Conservation (phyloP, 1,284 basidiomycete genomes). For the Naganishia sp. region DNA sequence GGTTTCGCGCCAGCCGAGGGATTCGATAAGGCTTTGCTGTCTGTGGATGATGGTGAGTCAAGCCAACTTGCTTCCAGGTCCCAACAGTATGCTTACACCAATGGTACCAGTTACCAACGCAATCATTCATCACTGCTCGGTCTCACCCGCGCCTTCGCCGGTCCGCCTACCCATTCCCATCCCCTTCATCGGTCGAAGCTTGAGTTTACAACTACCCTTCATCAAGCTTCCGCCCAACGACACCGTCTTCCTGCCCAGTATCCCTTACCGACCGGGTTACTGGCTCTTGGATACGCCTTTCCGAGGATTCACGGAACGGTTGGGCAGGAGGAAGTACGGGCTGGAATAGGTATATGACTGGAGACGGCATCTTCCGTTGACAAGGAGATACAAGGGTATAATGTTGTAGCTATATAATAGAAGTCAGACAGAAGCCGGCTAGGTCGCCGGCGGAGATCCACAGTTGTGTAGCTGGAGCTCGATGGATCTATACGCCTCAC, state of each 20-base stretch:
- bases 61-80: neutral
- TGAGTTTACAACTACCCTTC: slow-evolving; percentile 34
- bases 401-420: neutral
- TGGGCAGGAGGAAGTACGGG: slow-evolving; percentile 53
- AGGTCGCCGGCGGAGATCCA: neutral
- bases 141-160: slow-evolving; percentile 42
- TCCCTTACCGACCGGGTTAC: slow-evolving; percentile 45
- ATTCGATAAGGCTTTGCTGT: slow-evolving; percentile 43
- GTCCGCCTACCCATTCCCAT: slow-evolving; percentile 34
- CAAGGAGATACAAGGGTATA: neutral
- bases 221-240: slow-evolving; percentile 44
- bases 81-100: neutral
- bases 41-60: slow-evolving; percentile 43
- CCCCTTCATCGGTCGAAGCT: slow-evolving; percentile 45
- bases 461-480: too few species aligned
- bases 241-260: slow-evolving; percentile 47
- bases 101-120: slow-evolving; percentile 43
- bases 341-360: slow-evolving; percentile 12
- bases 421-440: neutral
- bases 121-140: slow-evolving; percentile 47
- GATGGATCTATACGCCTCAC: neutral
- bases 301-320: slow-evolving; percentile 47
- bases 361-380: neutral
- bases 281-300: slow-evolving; percentile 47
- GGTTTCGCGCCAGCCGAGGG: slow-evolving; percentile 45